phyloP scores from a whole-genome alignment of 2,329 filamentous ascomycete species.

The Arachnopeziza araneosa region DNA sequence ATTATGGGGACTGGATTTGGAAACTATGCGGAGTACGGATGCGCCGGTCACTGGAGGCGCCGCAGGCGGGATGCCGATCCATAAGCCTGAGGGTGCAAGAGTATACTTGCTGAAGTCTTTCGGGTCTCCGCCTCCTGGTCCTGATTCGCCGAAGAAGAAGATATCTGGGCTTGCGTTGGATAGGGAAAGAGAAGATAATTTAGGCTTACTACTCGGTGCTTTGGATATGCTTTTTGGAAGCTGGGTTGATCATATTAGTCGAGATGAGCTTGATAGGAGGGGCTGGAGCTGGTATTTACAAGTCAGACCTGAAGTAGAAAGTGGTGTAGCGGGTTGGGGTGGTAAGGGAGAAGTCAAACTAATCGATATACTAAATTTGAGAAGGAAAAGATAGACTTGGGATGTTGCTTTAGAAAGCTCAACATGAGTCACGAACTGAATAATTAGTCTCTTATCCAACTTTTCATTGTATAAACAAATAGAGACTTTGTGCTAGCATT shows the following conservation, averaged over 20 bases:
- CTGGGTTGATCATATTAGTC: conserved; percentile 60
- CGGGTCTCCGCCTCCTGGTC: conserved; percentile 30
- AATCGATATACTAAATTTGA: conserved; percentile 57
- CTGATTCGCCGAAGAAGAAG: conserved; percentile 40
- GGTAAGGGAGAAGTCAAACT: conserved; percentile 68
- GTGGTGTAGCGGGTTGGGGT: conserved; percentile 74
- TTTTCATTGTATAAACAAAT: too few relatives aligned
- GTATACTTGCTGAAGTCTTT: conserved; percentile 57
- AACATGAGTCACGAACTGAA: too few relatives aligned
- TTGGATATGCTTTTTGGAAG: conserved; percentile 68
- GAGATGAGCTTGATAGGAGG: conserved; percentile 64
- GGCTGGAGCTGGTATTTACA: conserved; percentile 80
- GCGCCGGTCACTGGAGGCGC: conserved; percentile 25
- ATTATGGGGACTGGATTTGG: conserved; percentile 55
- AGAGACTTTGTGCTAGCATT: too few relatives aligned
- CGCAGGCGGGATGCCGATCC: conserved; percentile 59
- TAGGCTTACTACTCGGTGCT: conserved; percentile 64
- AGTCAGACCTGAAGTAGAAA: conserved; percentile 69
- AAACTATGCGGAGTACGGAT: conserved; percentile 36
- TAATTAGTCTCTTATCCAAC: too few relatives aligned
- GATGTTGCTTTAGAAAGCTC: not conserved
- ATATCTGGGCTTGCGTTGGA: conserved; percentile 46
- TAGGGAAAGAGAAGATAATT: conserved; percentile 61
- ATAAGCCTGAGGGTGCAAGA: conserved; percentile 64
- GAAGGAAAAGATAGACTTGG: conserved; percentile 32